These are phyloP conservation scores for Dimocarpus longan DNA, from an alignment of 345 rosid genomes.

Conservation along the genomic window DNA sequence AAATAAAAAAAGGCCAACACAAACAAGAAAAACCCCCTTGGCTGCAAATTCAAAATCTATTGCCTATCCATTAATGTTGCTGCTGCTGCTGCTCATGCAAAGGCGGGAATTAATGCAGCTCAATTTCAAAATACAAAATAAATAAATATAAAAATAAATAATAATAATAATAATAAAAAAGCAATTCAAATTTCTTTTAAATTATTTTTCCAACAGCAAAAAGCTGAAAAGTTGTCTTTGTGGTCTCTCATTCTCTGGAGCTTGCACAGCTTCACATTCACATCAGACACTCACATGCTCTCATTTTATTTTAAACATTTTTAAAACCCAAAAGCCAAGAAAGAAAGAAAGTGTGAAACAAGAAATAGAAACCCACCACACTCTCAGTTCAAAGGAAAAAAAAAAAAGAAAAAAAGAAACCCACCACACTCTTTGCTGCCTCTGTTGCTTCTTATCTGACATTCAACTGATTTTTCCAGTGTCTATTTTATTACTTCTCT, in stretches of 20 bases:
- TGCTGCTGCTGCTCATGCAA: conserved; percentile 12
- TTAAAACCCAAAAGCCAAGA: not conserved
- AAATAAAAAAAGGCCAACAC: too few species aligned
- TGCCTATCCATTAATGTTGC: not conserved
- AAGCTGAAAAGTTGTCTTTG: conserved; percentile 39
- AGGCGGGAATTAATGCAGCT: conserved; percentile 41
- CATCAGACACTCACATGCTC: conserved; percentile 28
- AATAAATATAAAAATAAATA: too few species aligned
- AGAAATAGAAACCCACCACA: not conserved
- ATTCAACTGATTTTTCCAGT: conserved; percentile 38
- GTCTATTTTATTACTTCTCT: not conserved
- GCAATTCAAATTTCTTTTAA: not conserved
- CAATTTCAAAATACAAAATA: conserved; percentile 30
- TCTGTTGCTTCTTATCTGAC: conserved; percentile 24
- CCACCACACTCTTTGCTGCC: conserved; percentile 25
- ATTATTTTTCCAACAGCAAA: conserved; percentile 1
- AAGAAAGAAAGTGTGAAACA: conserved; percentile 18
- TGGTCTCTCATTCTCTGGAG: conserved; percentile 6
- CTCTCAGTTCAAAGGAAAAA: too few species aligned
- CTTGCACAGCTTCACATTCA: conserved; percentile 22
- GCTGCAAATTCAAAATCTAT: not conserved
- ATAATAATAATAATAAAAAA: conserved; percentile 2
- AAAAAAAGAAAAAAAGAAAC: conserved; percentile 22
- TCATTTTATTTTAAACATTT: not conserved
- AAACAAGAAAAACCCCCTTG: not conserved